These are phyloP conservation scores for Cyberlindnera subsufficiens DNA, from an alignment of 805 yeast genomes.

Conservation along the genomic window DNA sequence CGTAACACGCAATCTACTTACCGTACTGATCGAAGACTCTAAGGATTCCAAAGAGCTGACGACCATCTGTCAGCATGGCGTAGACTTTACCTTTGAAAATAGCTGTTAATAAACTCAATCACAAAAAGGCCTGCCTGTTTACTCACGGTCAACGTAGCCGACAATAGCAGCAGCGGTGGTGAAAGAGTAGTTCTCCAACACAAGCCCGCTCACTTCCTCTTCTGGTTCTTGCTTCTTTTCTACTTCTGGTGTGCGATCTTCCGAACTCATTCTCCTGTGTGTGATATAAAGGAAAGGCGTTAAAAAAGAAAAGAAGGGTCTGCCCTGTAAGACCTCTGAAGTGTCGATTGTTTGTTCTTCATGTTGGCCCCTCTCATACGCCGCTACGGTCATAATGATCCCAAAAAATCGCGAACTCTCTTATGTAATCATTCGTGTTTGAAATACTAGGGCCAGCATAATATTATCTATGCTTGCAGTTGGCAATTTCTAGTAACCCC, in stretches of 20 bases:
- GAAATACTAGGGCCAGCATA: too few relatives aligned
- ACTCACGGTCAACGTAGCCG: constrained; percentile 70
- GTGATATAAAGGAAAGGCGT: too few relatives aligned
- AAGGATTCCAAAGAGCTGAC: constrained; percentile 79
- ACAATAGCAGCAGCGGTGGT: constrained; percentile 89
- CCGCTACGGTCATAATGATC: too few relatives aligned
- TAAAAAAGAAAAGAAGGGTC: too few relatives aligned
- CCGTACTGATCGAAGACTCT: constrained; percentile 94
- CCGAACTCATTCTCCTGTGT: constrained; percentile 7
- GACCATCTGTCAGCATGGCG: constrained; percentile 85
- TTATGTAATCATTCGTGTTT: too few relatives aligned
- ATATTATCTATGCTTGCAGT: too few relatives aligned
- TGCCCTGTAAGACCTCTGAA: too few relatives aligned
- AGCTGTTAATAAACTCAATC: background rate
- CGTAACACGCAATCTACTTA: constrained; percentile 8
- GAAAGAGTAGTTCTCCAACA: constrained; percentile 74
- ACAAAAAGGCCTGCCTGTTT: background rate
- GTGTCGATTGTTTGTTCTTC: too few relatives aligned
- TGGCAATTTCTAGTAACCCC: too few relatives aligned
- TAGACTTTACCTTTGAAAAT: constrained; percentile 49
- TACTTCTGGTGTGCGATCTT: constrained; percentile 10
- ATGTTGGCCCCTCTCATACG: too few relatives aligned
- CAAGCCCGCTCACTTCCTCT: constrained; percentile 48
- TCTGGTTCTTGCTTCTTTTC: constrained; percentile 21
- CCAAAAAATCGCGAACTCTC: too few relatives aligned